Evolutionary conservation across 176 grass and related monocot genomes (phyloP).

Genomic region (Eragrostis curvula): DNA sequence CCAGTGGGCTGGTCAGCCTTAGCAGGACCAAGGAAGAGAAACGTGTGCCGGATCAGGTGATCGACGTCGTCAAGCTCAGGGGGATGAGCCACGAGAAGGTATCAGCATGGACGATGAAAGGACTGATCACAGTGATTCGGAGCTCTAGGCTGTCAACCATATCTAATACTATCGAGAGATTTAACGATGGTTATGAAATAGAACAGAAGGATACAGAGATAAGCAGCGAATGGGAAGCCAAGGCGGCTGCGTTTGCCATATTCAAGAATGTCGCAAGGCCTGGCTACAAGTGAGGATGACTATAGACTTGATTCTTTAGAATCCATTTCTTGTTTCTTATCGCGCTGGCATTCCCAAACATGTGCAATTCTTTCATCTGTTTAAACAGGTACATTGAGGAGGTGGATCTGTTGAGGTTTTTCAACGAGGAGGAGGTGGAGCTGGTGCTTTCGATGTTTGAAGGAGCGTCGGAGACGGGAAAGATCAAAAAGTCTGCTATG

Average conservation of each 20-base stretch:
- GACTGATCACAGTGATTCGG: slow-evolving; percentile 66
- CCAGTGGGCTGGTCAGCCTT: slow-evolving; percentile 63
- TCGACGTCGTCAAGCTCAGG: slow-evolving; percentile 73
- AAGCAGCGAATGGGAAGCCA: slow-evolving; percentile 81
- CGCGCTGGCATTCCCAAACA: neutral
- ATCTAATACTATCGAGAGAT: slow-evolving; percentile 81
- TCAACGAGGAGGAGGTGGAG: slow-evolving; percentile 73
- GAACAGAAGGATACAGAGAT: slow-evolving; percentile 90
- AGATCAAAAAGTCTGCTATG: slow-evolving; percentile 90
- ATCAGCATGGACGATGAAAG: slow-evolving; percentile 93
- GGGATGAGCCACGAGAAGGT: slow-evolving; percentile 90
- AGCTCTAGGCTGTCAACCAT: slow-evolving; percentile 82
- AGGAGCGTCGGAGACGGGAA: slow-evolving; percentile 71
- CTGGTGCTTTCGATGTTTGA: slow-evolving; percentile 86
- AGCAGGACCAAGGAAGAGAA: slow-evolving; percentile 63
- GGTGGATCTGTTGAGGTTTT: slow-evolving; percentile 87
- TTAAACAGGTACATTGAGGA: slow-evolving; percentile 72
- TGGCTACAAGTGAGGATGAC: slow-evolving; percentile 59
- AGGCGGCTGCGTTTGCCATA: slow-evolving; percentile 65
- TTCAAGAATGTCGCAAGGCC: slow-evolving; percentile 91
- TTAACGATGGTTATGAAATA: slow-evolving; percentile 60
- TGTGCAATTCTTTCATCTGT: slow-evolving; percentile 21
- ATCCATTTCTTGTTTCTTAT: slow-evolving; percentile 22
- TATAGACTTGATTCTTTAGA: neutral
- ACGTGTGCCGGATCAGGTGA: slow-evolving; percentile 48